These are phyloP conservation scores for Boletus coccyginus DNA, from an alignment of 768 basidiomycete species.

Conservation along the genomic window DNA sequence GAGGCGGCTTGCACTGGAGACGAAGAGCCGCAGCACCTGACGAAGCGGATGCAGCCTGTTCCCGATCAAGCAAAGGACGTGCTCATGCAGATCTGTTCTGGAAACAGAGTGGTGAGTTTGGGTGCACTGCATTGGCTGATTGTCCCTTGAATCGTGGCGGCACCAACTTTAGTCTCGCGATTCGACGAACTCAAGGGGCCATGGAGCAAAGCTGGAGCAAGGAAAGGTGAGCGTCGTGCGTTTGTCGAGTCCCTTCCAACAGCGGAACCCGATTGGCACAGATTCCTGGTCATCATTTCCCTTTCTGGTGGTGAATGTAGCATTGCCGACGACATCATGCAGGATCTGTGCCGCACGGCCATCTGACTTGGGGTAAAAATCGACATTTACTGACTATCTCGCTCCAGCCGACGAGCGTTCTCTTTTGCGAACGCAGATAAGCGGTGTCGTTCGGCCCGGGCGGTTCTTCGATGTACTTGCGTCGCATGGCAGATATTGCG, in stretches of 20 bases:
- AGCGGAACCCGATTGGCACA: neutral
- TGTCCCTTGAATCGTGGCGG: conserved; percentile 21
- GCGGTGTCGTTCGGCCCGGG: conserved; percentile 53
- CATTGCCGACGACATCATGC: conserved; percentile 37
- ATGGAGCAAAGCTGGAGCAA: conserved; percentile 51
- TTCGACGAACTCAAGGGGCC: conserved; percentile 32
- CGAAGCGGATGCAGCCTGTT: too few species aligned
- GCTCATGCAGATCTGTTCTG: too few species aligned
- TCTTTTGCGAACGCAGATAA: conserved; percentile 37
- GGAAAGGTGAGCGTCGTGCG: conserved; percentile 37
- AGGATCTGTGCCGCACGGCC: conserved; percentile 41
- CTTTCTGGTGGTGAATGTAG: conserved; percentile 46
- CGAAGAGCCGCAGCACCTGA: too few species aligned
- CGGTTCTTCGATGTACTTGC: conserved; percentile 26
- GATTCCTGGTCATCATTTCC: conserved; percentile 38
- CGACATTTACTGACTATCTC: too few species aligned
- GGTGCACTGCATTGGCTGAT: too few species aligned
- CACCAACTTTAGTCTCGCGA: conserved; percentile 45
- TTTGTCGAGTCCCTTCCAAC: neutral
- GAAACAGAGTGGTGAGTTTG: too few species aligned
- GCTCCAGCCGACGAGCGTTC: neutral
- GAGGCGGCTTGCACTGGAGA: too few species aligned
- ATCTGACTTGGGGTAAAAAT: conserved; percentile 42
- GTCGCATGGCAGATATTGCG: conserved; percentile 54
- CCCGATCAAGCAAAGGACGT: too few species aligned